These are phyloP conservation scores for Raffaelea ambrosiae DNA, from an alignment of 2,329 filamentous ascomycete species.

Conservation along the genomic window DNA sequence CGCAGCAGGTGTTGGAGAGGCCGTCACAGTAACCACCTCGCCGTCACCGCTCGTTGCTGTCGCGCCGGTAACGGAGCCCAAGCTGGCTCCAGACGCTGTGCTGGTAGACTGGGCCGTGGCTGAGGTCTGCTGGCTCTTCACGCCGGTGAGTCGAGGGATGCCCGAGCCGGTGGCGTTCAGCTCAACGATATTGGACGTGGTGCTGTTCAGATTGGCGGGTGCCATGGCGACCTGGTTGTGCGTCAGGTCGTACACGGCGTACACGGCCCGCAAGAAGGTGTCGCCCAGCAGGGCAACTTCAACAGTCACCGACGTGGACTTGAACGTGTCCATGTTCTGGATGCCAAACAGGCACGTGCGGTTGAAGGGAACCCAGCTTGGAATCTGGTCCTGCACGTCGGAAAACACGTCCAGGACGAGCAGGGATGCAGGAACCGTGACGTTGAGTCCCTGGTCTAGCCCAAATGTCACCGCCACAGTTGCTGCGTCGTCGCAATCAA, in stretches of 20 bases:
- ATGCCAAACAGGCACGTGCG: conserved; percentile 48
- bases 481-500: conserved; percentile 24
- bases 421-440: conserved; percentile 24
- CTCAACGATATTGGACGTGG: conserved; percentile 34
- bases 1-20: background rate
- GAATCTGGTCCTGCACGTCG: conserved; percentile 12
- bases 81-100: background rate
- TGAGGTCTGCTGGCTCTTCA: conserved; percentile 25
- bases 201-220: conserved; percentile 42
- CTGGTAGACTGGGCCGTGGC: conserved; percentile 1
- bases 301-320: conserved; percentile 5
- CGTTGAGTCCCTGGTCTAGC: conserved; percentile 15
- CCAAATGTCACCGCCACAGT: conserved; percentile 25
- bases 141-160: conserved; percentile 36
- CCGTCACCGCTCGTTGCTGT: conserved; percentile 3
- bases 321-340: conserved; percentile 29
- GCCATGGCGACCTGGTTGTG: conserved; percentile 43
- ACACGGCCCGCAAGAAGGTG: conserved; percentile 38
- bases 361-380: conserved; percentile 26
- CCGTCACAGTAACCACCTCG: conserved; percentile 9
- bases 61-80: background rate
- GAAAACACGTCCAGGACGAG: conserved; percentile 30
- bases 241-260: conserved; percentile 46
- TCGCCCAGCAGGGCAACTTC: conserved; percentile 30
- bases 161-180: conserved; percentile 28